Evolutionary conservation across 495 filamentous ascomycete species (phyloP).

Genomic region (Hypoxylon rickii): DNA sequence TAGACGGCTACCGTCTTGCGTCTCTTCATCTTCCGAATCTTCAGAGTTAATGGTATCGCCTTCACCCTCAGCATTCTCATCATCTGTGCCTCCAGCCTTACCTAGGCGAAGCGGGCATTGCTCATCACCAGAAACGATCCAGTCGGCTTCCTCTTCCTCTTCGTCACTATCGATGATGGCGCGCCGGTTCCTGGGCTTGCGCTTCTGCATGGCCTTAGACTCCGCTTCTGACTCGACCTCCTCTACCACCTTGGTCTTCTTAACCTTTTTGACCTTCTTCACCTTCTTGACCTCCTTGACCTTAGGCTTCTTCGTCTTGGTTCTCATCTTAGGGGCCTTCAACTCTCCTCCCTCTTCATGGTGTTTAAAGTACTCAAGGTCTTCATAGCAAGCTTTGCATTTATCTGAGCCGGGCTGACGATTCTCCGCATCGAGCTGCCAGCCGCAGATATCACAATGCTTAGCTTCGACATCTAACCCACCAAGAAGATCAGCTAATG

Average conservation of each 20-base stretch:
- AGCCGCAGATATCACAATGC: constrained; percentile 88
- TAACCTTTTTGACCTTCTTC: not conserved
- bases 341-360: constrained; percentile 39
- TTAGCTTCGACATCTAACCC: constrained; percentile 78
- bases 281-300: constrained; percentile 32
- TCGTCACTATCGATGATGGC: constrained; percentile 68
- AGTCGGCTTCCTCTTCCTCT: constrained; percentile 72
- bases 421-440: constrained; percentile 61
- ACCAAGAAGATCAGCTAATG: constrained; percentile 81
- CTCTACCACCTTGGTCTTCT: constrained; percentile 48
- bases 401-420: constrained; percentile 59
- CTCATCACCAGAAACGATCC: constrained; percentile 72
- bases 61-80: constrained; percentile 84
- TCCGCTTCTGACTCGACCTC: constrained; percentile 52
- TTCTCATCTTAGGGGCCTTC: constrained; percentile 33
- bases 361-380: constrained; percentile 56
- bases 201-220: constrained; percentile 44
- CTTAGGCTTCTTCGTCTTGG: constrained; percentile 46
- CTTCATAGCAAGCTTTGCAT: constrained; percentile 73
- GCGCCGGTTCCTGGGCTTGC: constrained; percentile 56
- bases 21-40: constrained; percentile 54
- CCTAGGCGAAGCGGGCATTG: constrained; percentile 63
- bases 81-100: constrained; percentile 78
- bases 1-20: constrained; percentile 52
- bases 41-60: constrained; percentile 76